A percentile compares a stretch with the other conserved stretches of the same genome.
Conservation (phyloP, 2,329 filamentous ascomycete genomes). For the Alternaria gansuensis region DNA sequence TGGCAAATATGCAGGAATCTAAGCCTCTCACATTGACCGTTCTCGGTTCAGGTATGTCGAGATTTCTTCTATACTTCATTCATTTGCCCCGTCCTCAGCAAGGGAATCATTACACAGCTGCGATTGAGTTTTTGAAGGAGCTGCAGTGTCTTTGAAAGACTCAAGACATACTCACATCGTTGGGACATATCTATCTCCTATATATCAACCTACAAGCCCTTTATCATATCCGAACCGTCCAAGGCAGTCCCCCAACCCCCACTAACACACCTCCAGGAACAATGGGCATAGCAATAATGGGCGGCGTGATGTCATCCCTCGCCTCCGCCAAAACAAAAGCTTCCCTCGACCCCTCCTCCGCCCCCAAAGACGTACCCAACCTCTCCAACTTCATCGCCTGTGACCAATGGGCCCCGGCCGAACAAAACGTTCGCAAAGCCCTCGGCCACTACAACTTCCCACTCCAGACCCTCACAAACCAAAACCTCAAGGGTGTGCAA, state of each 20-base stretch:
- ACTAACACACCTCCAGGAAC: constrained; percentile 65
- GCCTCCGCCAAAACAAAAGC: constrained; percentile 53
- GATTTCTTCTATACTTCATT: constrained; percentile 35
- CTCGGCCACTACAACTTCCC: constrained; percentile 69
- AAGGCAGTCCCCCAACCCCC: not conserved
- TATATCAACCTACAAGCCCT: not conserved
- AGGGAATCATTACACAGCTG: not conserved
- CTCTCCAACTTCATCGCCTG: constrained; percentile 83
- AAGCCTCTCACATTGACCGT: constrained; percentile 75
- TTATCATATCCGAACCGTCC: not conserved
- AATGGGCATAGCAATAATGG: constrained; percentile 85
- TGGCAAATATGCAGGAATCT: constrained; percentile 44
- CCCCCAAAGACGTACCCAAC: constrained; percentile 50
- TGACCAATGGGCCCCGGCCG: constrained; percentile 74
- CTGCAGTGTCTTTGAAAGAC: not conserved
- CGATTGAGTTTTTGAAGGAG: not conserved
- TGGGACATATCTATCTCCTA: too few species aligned
- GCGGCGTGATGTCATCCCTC: constrained; percentile 78
- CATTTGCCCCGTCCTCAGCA: constrained; percentile 7
- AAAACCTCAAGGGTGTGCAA: constrained; percentile 73
- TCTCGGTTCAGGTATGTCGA: constrained; percentile 77
- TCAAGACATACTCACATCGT: not conserved
- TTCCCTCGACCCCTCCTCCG: constrained; percentile 53
- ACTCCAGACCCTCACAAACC: constrained; percentile 73
- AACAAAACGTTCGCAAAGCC: constrained; percentile 71